Base-by-base conservation (phyloP, 768 basidiomycete species). In the Phaeotremella fagi region DNA sequence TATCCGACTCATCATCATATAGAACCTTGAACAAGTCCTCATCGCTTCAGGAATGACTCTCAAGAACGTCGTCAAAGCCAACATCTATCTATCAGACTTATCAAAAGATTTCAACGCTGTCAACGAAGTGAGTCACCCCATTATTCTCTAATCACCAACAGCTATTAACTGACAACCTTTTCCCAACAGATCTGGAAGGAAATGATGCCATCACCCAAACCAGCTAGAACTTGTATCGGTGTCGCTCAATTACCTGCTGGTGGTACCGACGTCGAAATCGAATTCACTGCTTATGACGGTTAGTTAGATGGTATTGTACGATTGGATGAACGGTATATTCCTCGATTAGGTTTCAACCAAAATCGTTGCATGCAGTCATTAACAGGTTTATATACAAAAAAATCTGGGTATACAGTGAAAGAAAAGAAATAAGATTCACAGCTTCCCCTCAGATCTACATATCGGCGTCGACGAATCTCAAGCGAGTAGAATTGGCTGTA, bases 401-500 rank as follows among this genome's bases (percentile, higher is more conserved):
- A n/a, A n/a, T n/a, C n/a, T n/a, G n/a, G n/a, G n/a, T n/a, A n/a
- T n/a, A n/a, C n/a, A n/a, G n/a, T n/a, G n/a, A n/a, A n/a, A n/a
- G n/a, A n/a, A n/a, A n/a, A n/a, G n/a, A n/a, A n/a, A n/a, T n/a
- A n/a, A n/a, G n/a, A n/a, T n/a, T n/a, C n/a, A n/a, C n/a, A n/a
- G n/a, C n/a, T n/a, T n/a, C n/a, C n/a, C n/a, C n/a, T n/a, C n/a
- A n/a, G n/a, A n/a, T n/a, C n/a, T n/a, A n/a, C n/a, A n/a, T n/a
- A n/a, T 61, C 59, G 14, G 57, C 53, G 37, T 64, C 64, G 36
- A 75, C 79, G 71, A 92, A 87, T 45, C 84, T 84, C 35, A 97
- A 75, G 70, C 88, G 87, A 1, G 87, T 82, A 48, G 83, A 84
- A 63, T 86, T 88, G 9, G 89, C 88, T n/a, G 88, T 83, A 3